phyloP scores from a whole-genome alignment of 345 rosid species.

The rapeseed (Brassica napus) region Da-Ae NC_063439.1:26188501-26189000 shows the following conservation, averaged over 20 bases:
- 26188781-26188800: conserved; percentile 25
- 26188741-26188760: conserved; percentile 18
- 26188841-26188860: conserved; percentile 23
- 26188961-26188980: conserved; percentile 28
- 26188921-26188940: conserved; percentile 33
- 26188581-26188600: neutral
- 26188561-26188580: neutral
- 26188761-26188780: conserved; percentile 31
- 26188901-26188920: conserved; percentile 39
- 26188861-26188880: neutral
- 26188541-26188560: neutral
- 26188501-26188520: neutral
- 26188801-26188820: conserved; percentile 37
- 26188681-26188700: neutral
- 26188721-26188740: conserved; percentile 22
- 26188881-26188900: conserved; percentile 26
- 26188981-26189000: conserved; percentile 23
- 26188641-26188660: neutral
- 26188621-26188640: neutral
- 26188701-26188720: conserved; percentile 17
- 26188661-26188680: neutral
- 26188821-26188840: conserved; percentile 34
- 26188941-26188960: conserved; percentile 25
- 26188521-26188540: neutral
- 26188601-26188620: neutral